phyloP scores from a whole-genome alignment of 257 asterid species.

The Solanum clarkiae region DNA sequence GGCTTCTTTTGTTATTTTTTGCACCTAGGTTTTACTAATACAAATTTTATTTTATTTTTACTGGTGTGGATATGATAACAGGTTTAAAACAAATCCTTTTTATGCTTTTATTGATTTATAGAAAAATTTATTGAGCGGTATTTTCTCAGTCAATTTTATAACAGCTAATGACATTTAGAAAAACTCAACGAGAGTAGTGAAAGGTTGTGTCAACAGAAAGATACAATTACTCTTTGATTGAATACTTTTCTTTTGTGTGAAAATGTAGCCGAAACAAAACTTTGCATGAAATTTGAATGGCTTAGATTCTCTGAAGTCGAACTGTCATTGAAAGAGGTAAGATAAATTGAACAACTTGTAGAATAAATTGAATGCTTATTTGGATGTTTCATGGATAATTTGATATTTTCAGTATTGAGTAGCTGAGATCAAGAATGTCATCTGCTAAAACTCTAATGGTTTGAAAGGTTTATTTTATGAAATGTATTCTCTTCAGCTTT shows the following conservation, averaged over 20 bases:
- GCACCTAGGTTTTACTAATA: too few species aligned
- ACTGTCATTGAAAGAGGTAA: constrained; percentile 69
- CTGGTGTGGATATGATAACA: background rate
- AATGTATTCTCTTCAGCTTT: constrained; percentile 94
- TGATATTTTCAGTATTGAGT: constrained; percentile 49
- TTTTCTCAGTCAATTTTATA: too few species aligned
- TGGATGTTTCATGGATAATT: background rate
- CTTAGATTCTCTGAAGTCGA: constrained; percentile 31
- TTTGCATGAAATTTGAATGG: background rate
- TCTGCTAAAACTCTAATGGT: constrained; percentile 20
- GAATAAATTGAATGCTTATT: background rate
- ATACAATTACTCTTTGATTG: background rate
- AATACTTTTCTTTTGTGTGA: background rate
- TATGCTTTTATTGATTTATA: background rate
- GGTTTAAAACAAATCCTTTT: background rate
- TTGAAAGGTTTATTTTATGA: constrained; percentile 20
- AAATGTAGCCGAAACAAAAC: background rate
- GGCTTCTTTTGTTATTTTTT: too few species aligned
- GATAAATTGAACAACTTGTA: background rate
- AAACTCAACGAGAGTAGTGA: too few species aligned
- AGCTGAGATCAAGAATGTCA: constrained; percentile 25
- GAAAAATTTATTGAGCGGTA: too few species aligned
- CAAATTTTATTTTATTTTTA: too few species aligned
- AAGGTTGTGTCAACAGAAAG: background rate
- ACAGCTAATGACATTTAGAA: too few species aligned